Base-by-base conservation (phyloP, 2,329 filamentous ascomycete species). In the Alternaria brassicae region DNA sequence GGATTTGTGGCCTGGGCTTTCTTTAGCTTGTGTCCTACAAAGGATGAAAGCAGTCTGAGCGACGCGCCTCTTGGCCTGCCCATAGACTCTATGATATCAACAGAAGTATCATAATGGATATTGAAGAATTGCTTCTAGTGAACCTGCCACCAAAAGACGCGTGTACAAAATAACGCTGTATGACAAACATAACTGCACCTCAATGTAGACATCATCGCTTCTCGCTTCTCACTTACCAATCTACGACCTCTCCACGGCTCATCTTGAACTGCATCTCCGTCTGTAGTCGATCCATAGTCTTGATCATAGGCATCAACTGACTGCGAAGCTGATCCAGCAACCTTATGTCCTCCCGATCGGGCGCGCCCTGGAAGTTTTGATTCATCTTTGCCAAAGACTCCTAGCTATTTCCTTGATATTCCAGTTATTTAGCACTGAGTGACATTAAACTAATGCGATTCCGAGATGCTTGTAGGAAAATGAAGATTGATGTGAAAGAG, bases 291-390 rank as follows among this genome's bases (percentile, higher is more conserved):
- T 70, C 67, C 60, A 72, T 65, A 17, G 60, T 58, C 41, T 64
- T 62, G 40, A 72, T 66, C 65, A 72, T 69, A 27, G 70, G 69
- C 56, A 71, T 55, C 19, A 72, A 32, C 48, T 67, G 63, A 47
- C 66, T 67, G 7, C 70, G 70, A 55, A 72, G 52, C 36, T 61
- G 57, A 32, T 72, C 70, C 9, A 72, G 49, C 39, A 64, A 40
- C 49, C 65, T 55, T 10, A 67, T 58, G 44, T 72, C 70, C 36
- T 72, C 69, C n/a, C 61, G 59, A 51, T 62, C 61, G 7, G 67
- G 67, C 48, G 64, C 60, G 37, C 69, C 69, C 25, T 64, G 53
- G 50, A 72, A 72, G 59, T 71, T 71, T 40, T 65, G 62, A 54
- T 72, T 71, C 69, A 72, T 72, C 1, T 56, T 51, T 56, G 47